phyloP scores from a whole-genome alignment of 192 early-diverging fungal genomes.

The Coemansia sp. region DNA sequence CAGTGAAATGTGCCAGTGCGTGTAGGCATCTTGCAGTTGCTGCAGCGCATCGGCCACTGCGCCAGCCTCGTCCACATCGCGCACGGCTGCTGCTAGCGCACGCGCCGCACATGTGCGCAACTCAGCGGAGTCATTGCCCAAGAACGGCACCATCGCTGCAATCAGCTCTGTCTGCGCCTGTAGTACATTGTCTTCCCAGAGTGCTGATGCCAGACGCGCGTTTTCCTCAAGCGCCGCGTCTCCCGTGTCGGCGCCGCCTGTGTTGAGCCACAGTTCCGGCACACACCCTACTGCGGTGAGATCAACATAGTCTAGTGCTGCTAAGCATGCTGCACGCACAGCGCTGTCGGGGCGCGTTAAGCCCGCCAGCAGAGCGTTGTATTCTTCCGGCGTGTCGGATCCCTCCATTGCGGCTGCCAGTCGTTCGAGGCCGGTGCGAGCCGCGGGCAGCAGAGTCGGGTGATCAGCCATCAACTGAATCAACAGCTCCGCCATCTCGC shows the following conservation, averaged over 20 bases:
- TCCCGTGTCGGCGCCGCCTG: slow-evolving; percentile 18
- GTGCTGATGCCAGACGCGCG: slow-evolving; percentile 25
- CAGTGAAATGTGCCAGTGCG: slow-evolving; percentile 60
- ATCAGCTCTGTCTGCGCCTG: slow-evolving; percentile 31
- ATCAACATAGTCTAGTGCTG: slow-evolving; percentile 48
- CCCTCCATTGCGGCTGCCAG: slow-evolving; percentile 57
- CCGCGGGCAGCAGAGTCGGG: slow-evolving; percentile 27
- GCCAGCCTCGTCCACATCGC: slow-evolving; percentile 4
- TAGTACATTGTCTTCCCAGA: slow-evolving; percentile 50
- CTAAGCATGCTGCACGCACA: slow-evolving; percentile 43
- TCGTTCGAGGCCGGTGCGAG: slow-evolving; percentile 56
- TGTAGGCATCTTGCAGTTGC: slow-evolving; percentile 28
- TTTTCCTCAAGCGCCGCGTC: slow-evolving; percentile 36
- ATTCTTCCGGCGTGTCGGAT: slow-evolving; percentile 32
- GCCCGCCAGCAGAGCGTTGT: slow-evolving; percentile 34
- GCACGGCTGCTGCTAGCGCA: slow-evolving; percentile 7
- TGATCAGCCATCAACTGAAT: slow-evolving; percentile 64
- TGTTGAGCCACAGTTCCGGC: slow-evolving; percentile 36
- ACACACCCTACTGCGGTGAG: slow-evolving; percentile 34
- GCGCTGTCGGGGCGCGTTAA: slow-evolving; percentile 37
- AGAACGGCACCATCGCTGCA: slow-evolving; percentile 24
- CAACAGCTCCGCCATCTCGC: slow-evolving; percentile 62
- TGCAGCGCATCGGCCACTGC: slow-evolving; percentile 15
- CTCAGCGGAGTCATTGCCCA: slow-evolving; percentile 21
- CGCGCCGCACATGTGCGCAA: slow-evolving; percentile 32